These are phyloP conservation scores for Filobasidium wieringae DNA, from an alignment of 768 basidiomycete species.

Conservation along the genomic window DNA sequence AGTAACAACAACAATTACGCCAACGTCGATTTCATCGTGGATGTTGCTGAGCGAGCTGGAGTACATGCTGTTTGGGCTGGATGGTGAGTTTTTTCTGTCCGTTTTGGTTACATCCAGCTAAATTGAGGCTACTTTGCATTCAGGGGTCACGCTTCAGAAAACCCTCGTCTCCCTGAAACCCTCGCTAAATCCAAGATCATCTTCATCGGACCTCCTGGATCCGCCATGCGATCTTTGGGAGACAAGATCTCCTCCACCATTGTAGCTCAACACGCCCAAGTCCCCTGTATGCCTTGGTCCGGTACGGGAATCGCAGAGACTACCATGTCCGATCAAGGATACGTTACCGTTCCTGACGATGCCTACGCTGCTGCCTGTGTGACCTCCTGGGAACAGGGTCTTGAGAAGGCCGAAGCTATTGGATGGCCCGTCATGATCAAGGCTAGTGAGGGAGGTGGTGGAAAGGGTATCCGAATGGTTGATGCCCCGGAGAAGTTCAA, in stretches of 20 bases:
- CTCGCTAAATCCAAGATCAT: conserved; percentile 88
- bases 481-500: conserved; percentile 76
- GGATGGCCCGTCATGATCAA: conserved; percentile 99
- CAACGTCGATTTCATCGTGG: conserved; percentile 97
- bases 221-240: conserved; percentile 95
- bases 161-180: conserved; percentile 88
- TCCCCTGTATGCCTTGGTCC: conserved; percentile 99
- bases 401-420: conserved; percentile 69
- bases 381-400: conserved; percentile 71
- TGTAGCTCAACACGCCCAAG: conserved; percentile 89
- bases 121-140: background rate
- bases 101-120: background rate
- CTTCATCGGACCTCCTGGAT: conserved; percentile 97
- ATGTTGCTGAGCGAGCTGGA: conserved; percentile 90
- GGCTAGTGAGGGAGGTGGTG: conserved; percentile 96
- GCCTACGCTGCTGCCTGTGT: conserved; percentile 84
- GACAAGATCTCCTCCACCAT: conserved; percentile 99
- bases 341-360: conserved; percentile 83
- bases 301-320: conserved; percentile 89
- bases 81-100: conserved; percentile 47
- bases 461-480: conserved; percentile 96
- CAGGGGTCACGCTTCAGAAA: conserved; percentile 92
- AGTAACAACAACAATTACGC: conserved; percentile 99
- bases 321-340: conserved; percentile 67
- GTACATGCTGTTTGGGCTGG: conserved; percentile 99